Conservation (phyloP, 1,284 basidiomycete genomes). For the Anthracocystis walkeri region DNA sequence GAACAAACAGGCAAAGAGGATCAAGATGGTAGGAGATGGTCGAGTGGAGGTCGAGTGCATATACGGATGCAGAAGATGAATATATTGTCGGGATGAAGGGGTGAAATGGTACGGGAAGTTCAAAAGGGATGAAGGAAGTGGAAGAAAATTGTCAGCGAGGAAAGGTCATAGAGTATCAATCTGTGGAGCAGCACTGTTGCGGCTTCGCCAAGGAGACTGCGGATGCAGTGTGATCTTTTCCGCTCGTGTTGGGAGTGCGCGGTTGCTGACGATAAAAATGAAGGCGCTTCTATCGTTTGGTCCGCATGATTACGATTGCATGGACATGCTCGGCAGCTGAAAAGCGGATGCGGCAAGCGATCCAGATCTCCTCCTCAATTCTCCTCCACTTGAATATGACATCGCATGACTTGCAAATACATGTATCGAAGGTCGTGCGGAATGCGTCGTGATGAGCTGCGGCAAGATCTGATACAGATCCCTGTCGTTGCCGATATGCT, state of each 20-base stretch:
- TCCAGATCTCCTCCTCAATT: neutral
- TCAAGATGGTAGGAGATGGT: neutral
- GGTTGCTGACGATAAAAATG: neutral
- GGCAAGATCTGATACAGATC: neutral
- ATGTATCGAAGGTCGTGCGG: neutral
- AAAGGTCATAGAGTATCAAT: neutral
- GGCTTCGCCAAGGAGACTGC: neutral
- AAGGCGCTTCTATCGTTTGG: neutral
- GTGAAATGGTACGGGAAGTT: neutral
- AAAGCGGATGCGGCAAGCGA: neutral
- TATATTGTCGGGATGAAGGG: neutral
- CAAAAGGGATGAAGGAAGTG: neutral
- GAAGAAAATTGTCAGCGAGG: constrained; percentile 5
- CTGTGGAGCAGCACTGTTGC: neutral
- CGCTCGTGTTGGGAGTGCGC: neutral
- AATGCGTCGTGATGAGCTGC: neutral
- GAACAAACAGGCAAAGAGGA: neutral
- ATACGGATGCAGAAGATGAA: neutral
- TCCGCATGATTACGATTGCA: neutral
- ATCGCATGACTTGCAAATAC: neutral
- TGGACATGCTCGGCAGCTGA: neutral
- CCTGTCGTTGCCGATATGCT: neutral
- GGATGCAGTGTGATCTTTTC: neutral
- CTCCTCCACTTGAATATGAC: constrained; percentile 2
- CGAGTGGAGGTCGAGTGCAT: constrained; percentile 1